These are phyloP conservation scores for Claviceps sp. DNA, from an alignment of 2,329 filamentous ascomycete genomes.

Conservation along the genomic window DNA sequence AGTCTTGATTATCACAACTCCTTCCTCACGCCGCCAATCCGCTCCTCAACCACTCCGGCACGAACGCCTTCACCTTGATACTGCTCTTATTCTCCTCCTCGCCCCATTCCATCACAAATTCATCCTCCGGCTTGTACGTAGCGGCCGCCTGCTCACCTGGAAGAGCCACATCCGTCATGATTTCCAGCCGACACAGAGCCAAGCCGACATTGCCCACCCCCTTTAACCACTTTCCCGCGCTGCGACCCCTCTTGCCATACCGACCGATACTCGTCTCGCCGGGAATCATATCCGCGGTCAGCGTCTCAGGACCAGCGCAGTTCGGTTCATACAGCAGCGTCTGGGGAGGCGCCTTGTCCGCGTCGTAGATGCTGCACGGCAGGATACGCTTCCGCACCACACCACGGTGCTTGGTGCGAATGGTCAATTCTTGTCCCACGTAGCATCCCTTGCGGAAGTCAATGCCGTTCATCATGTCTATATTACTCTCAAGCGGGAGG, in stretches of 20 bases:
- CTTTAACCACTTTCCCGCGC: slow-evolving; percentile 66
- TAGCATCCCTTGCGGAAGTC: slow-evolving; percentile 97
- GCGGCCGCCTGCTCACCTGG: slow-evolving; percentile 54
- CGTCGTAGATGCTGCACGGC: slow-evolving; percentile 59
- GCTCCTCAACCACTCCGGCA: slow-evolving; percentile 59
- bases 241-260: slow-evolving; percentile 46
- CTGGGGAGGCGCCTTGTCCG: slow-evolving; percentile 23
- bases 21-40: slow-evolving; percentile 15
- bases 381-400: slow-evolving; percentile 84
- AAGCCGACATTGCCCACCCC: slow-evolving; percentile 78
- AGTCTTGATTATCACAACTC: neutral
- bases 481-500: slow-evolving; percentile 77
- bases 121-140: slow-evolving; percentile 44
- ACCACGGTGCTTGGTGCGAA: slow-evolving; percentile 85
- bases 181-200: slow-evolving; percentile 73
- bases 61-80: slow-evolving; percentile 61
- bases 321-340: slow-evolving; percentile 33
- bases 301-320: slow-evolving; percentile 12
- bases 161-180: slow-evolving; percentile 71
- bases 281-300: slow-evolving; percentile 25
- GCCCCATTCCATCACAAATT: slow-evolving; percentile 46
- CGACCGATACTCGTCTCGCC: slow-evolving; percentile 36
- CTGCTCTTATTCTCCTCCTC: slow-evolving; percentile 24
- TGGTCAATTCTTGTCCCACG: slow-evolving; percentile 90
- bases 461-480: slow-evolving; percentile 74